These are phyloP conservation scores for Skeletonema tropicum DNA, from an alignment of 108 stramenopile genomes.

Conservation along the genomic window DNA sequence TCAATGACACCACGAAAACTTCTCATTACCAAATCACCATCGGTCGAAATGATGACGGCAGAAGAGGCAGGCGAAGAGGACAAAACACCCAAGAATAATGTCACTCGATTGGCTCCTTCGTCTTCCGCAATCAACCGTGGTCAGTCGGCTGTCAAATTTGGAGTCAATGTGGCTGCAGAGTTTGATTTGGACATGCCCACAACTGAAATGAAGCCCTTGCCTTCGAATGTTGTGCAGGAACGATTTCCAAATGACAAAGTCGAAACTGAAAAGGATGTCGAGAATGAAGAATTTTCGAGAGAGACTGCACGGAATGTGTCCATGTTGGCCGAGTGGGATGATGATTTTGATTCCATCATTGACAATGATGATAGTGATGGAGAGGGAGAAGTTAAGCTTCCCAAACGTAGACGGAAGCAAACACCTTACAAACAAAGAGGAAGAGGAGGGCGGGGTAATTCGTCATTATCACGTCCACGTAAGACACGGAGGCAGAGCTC, in stretches of 20 bases:
- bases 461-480: slow-evolving; percentile 1
- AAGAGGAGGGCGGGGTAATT: slow-evolving; percentile 1
- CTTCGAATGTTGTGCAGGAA: slow-evolving; percentile 21
- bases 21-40: slow-evolving; percentile 21
- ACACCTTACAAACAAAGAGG: slow-evolving; percentile 33
- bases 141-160: slow-evolving; percentile 49
- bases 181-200: slow-evolving; percentile 39
- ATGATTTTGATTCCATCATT: slow-evolving; percentile 31
- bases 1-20: slow-evolving; percentile 47
- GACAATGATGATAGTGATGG: slow-evolving; percentile 10
- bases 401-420: slow-evolving; percentile 30
- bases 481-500: slow-evolving; percentile 38
- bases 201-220: slow-evolving; percentile 49
- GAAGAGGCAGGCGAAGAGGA: slow-evolving; percentile 16
- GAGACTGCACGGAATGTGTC: slow-evolving; percentile 44
- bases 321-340: slow-evolving; percentile 49
- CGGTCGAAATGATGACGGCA: not conserved
- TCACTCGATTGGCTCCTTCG: not conserved
- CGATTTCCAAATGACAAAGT: slow-evolving; percentile 36
- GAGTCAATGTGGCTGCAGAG: slow-evolving; percentile 43
- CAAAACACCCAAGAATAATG: slow-evolving; percentile 23
- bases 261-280: slow-evolving; percentile 11
- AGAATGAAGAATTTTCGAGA: slow-evolving; percentile 14
- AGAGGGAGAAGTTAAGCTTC: not conserved
- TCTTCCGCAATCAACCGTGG: slow-evolving; percentile 1